phyloP scores from a whole-genome alignment of 2,329 filamentous ascomycete genomes.

The Xylaria sp. region DNA sequence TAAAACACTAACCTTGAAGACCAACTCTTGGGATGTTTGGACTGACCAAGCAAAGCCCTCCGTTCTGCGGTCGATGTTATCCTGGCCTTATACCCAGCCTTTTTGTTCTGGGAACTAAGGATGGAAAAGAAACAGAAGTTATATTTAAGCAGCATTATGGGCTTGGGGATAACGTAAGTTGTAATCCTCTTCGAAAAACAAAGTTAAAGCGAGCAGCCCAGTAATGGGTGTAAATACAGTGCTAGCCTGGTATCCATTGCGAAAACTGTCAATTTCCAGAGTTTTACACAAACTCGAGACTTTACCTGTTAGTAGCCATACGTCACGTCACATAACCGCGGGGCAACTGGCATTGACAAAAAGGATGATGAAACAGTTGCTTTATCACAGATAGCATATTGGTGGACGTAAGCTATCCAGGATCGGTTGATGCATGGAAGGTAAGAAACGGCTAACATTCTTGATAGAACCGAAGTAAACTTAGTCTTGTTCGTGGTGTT shows the following conservation, averaged over 20 bases:
- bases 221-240: not conserved
- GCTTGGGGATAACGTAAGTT: not conserved
- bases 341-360: not conserved
- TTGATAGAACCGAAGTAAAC: not conserved
- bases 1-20: not conserved
- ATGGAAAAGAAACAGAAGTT: not conserved
- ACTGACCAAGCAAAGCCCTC: not conserved
- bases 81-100: not conserved
- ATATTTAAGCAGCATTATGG: not conserved
- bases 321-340: too few species aligned
- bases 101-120: not conserved
- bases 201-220: not conserved
- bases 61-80: not conserved
- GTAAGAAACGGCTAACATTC: not conserved
- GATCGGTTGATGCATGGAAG: not conserved
- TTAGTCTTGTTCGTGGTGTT: not conserved
- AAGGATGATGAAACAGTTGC: not conserved
- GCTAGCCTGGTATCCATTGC: constrained; percentile 27
- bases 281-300: constrained; percentile 6
- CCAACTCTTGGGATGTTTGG: not conserved
- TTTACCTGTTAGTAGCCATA: not conserved
- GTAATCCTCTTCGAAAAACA: not conserved
- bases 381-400: not conserved
- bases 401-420: not conserved
- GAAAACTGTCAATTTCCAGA: constrained; percentile 15